These are phyloP conservation scores for Aspergillus sp. DNA, from an alignment of 2,329 filamentous ascomycete species.

Conservation along the genomic window DNA sequence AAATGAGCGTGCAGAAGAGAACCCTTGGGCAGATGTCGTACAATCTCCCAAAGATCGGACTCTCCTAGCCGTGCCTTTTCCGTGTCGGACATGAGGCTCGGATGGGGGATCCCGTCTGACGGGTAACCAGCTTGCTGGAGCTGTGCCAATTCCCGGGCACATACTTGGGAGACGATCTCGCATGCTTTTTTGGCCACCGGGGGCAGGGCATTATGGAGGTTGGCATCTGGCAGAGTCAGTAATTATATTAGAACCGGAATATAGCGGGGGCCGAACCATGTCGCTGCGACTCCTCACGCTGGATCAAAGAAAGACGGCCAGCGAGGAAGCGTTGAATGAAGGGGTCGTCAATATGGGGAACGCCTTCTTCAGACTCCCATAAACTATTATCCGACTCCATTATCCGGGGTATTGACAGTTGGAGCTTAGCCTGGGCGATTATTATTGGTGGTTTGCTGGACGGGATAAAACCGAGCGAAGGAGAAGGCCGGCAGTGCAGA, in stretches of 20 bases:
- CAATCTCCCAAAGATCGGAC: slow-evolving; percentile 81
- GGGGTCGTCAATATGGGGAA: slow-evolving; percentile 59
- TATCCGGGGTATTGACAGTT: neutral
- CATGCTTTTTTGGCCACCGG: slow-evolving; percentile 76
- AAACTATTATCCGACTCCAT: slow-evolving; percentile 4
- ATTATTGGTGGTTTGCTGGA: neutral
- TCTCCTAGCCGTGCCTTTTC: slow-evolving; percentile 83
- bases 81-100: slow-evolving; percentile 90
- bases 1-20: slow-evolving; percentile 70
- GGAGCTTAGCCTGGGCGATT: neutral
- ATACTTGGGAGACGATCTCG: slow-evolving; percentile 75
- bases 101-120: slow-evolving; percentile 66
- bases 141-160: slow-evolving; percentile 70
- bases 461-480: neutral
- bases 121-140: slow-evolving; percentile 70
- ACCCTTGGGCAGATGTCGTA: slow-evolving; percentile 86
- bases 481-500: neutral
- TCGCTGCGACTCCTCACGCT: slow-evolving; percentile 76
- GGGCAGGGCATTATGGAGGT: slow-evolving; percentile 58
- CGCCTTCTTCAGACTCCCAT: slow-evolving; percentile 43
- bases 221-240: slow-evolving; percentile 22
- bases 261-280: slow-evolving; percentile 61
- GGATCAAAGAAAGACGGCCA: slow-evolving; percentile 72
- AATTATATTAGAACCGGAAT: slow-evolving; percentile 11
- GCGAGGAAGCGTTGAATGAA: slow-evolving; percentile 80